phyloP scores from a whole-genome alignment of 192 early-diverging fungal species.

The Backusella morwellensis region DNA sequence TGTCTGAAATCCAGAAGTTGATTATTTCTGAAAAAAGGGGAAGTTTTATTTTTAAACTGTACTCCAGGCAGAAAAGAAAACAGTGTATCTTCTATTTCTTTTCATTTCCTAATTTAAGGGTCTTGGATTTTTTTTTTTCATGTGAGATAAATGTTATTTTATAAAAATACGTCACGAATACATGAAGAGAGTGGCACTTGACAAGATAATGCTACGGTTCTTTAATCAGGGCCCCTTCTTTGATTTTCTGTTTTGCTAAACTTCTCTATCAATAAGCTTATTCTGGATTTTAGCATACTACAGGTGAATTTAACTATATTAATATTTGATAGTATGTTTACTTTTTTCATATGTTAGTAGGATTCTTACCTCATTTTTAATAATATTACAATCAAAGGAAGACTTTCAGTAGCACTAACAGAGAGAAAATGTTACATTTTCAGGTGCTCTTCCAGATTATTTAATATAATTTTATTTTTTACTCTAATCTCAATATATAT shows the following conservation, averaged over 20 bases:
- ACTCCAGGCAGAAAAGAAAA: not conserved
- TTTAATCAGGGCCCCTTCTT: not conserved
- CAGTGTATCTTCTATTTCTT: not conserved
- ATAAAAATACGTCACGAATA: not conserved
- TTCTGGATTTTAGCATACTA: not conserved
- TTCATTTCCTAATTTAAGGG: not conserved
- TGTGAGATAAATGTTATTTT: not conserved
- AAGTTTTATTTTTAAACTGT: not conserved
- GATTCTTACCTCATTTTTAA: not conserved
- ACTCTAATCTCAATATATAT: not conserved
- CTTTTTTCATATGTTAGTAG: not conserved
- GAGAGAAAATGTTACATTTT: not conserved
- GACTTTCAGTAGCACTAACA: not conserved
- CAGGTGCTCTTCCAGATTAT: not conserved
- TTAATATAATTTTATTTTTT: not conserved
- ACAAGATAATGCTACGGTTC: not conserved
- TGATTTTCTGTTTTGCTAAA: not conserved
- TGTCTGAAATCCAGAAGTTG: not conserved
- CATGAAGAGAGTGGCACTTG: not conserved
- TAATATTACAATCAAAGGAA: not conserved
- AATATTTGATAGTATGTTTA: not conserved
- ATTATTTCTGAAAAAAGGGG: not conserved
- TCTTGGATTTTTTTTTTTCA: not conserved
- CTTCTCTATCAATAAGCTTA: not conserved
- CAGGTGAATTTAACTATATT: not conserved